Evolutionary conservation across 1,284 basidiomycete genomes (phyloP), one percentile per base, ranked within the genome.

Genomic region (Austropuccinia psidii): DNA sequence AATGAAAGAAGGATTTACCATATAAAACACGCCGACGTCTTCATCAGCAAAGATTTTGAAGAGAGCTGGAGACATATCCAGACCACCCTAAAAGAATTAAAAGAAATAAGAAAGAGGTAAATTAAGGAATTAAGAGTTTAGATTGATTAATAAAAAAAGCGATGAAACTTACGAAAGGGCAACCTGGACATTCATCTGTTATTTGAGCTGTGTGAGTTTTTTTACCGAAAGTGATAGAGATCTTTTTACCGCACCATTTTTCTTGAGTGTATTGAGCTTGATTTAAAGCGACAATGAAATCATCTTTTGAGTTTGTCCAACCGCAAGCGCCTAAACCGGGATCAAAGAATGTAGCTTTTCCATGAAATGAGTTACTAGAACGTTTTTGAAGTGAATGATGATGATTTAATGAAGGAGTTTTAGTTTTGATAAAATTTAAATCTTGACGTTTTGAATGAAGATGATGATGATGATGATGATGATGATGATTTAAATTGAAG

Each of bases 301-400:
- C 82, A 1, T 39, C 72, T 77, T 86, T 84, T 0, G 39, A 80
- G 82, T 87, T 88, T 65, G 82, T 84, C 76, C 84, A 83, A 55
- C 89, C 89, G 78, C 89, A 90, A 13, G 89, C 85, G 69, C 87
- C 88, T 45, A 89, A 84, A 73, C 88, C 89, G 66, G 85, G 80
- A 0, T 75, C 76, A 76, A 86, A 89, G 79, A 61, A 61, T 7
- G 58, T 61, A 33, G 58, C 58, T 39, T n/a, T 8, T 4, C 58
- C 58, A 24, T 31, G 15, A 15, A 61, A 61, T 7, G 13, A 21
- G 19, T 21, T n/a, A 9, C 24, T 2, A 35, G 31, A 29, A 6
- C 54, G 54, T 57, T 57, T 57, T 15, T 57, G 54, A 35, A 57
- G 54, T 6, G 54, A 31, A n/a, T 57, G 54, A 15, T 57, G 54